phyloP scores from a whole-genome alignment of 352 stramenopile species.

The Phytophthora meadii region DNA sequence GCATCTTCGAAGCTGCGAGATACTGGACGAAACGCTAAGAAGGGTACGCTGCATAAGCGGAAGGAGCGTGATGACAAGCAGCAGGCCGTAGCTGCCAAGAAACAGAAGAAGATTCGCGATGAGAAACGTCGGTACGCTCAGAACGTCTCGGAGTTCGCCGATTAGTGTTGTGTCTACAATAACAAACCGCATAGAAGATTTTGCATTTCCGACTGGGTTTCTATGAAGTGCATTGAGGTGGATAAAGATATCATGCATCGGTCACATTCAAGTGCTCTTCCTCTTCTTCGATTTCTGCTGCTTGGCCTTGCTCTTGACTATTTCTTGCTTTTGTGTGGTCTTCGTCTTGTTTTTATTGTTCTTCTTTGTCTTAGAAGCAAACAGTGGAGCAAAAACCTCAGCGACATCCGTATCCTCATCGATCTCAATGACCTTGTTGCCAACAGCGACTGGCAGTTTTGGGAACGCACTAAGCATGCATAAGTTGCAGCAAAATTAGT shows the following conservation, averaged over 20 bases:
- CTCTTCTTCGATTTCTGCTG: slow-evolving; percentile 61
- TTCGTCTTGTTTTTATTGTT: slow-evolving; percentile 24
- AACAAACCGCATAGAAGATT: slow-evolving; percentile 26
- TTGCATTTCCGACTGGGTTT: slow-evolving; percentile 18
- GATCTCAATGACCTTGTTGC: slow-evolving; percentile 53
- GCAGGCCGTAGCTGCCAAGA: slow-evolving; percentile 54
- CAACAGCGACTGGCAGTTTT: slow-evolving; percentile 55
- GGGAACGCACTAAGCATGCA: slow-evolving; percentile 60
- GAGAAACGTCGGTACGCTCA: slow-evolving; percentile 74
- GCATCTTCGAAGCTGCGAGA: slow-evolving; percentile 84
- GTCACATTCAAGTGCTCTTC: slow-evolving; percentile 38
- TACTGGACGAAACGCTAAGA: slow-evolving; percentile 76
- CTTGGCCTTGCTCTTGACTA: slow-evolving; percentile 35
- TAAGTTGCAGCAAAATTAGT: neutral
- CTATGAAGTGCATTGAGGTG: slow-evolving; percentile 23
- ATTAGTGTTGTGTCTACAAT: slow-evolving; percentile 38
- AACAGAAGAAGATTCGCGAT: slow-evolving; percentile 65
- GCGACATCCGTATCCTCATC: slow-evolving; percentile 47
- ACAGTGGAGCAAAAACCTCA: slow-evolving; percentile 57
- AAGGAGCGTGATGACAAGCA: slow-evolving; percentile 84
- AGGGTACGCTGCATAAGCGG: slow-evolving; percentile 83
- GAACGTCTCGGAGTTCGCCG: slow-evolving; percentile 82
- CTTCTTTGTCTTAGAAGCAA: slow-evolving; percentile 45
- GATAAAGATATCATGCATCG: slow-evolving; percentile 32
- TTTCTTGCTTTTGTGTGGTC: slow-evolving; percentile 25